A percentile compares a stretch with the other conserved stretches of the same genome.
phyloP scores from a whole-genome alignment of 2,329 filamentous ascomycete genomes.

The Trichoderma aggressivum region DNA sequence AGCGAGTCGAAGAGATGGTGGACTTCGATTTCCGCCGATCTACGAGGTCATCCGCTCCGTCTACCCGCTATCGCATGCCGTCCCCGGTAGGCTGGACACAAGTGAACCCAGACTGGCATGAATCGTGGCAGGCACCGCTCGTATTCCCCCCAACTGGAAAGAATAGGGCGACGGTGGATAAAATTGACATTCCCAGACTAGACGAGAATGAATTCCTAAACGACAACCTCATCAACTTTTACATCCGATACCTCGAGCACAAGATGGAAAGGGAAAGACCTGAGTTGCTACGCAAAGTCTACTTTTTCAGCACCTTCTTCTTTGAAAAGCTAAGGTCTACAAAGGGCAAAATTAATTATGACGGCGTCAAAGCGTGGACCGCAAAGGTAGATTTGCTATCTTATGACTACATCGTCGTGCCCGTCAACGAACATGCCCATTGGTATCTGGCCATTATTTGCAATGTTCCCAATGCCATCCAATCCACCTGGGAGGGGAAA shows the following conservation, averaged over 20 bases:
- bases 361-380: slow-evolving; percentile 84
- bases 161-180: slow-evolving; percentile 63
- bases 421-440: slow-evolving; percentile 81
- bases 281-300: slow-evolving; percentile 61
- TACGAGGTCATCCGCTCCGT: slow-evolving; percentile 23
- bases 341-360: slow-evolving; percentile 70
- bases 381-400: slow-evolving; percentile 77
- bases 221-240: slow-evolving; percentile 88
- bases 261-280: slow-evolving; percentile 53
- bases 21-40: slow-evolving; percentile 27
- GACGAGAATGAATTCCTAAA: slow-evolving; percentile 86
- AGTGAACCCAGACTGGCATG: slow-evolving; percentile 49
- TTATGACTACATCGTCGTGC: slow-evolving; percentile 86
- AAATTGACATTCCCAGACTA: slow-evolving; percentile 70
- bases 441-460: slow-evolving; percentile 97
- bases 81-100: slow-evolving; percentile 46
- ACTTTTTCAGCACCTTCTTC: slow-evolving; percentile 93
- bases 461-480: slow-evolving; percentile 67
- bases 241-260: slow-evolving; percentile 70
- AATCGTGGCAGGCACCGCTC: slow-evolving; percentile 55
- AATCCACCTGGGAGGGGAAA: slow-evolving; percentile 18
- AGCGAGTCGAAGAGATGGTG: background rate
- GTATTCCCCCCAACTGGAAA: slow-evolving; percentile 58
- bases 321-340: slow-evolving; percentile 70
- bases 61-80: slow-evolving; percentile 14